Evolutionary conservation across 2,329 filamentous ascomycete genomes (phyloP), one percentile per base, ranked within the genome.

Genomic region (Stagonosporopsis cucurbitacearum): DNA sequence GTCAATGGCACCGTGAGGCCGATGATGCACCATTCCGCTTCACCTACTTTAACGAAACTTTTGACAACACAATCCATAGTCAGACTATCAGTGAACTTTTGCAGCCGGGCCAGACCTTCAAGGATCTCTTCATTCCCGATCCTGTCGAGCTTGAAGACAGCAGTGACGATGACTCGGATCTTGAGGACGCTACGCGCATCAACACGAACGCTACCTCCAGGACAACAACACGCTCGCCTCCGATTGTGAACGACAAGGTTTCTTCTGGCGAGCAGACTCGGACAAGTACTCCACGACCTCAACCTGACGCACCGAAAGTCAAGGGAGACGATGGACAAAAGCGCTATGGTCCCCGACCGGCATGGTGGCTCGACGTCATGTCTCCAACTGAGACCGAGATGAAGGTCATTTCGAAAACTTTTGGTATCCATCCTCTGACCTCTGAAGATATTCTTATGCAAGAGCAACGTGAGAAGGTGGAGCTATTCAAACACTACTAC

Each of bases 31-130:
- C 95, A 0, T 98, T 96, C 74, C 86, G 95, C 23, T 99, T 97
- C 74, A 98, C 95, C 0, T 99, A 99, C 75, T 99, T 99, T 82
- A 98, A 98, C 75, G 95, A 98, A 72, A 92, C 96, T 60, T 92
- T 98, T 52, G 89, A 92, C 68, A 96, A 91, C 74, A 99, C 95
- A 0, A 96, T 99, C 59, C 95, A 99, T 75, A 95, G 92, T 57
- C 91, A 96, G 75, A 95, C 90, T 0, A 96, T 99, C 54, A 96
- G 92, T 2, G 95, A 97, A 73, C 83, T 99, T 19, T 84, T 96
- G 8, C 92, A 96, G 64, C 88, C 91, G 0, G 95, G 92, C 6
- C 85, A 88, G 57, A 90, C 85, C 39, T 99, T 99, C 73, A 84
- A 84, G 56, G 91, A 96, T 66, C 84, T 99, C 0, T 99, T 99